These are phyloP conservation scores for Anthoceros angustus DNA, from an alignment of 225 moss, liverwort and hornwort species.

Conservation along the genomic window DNA sequence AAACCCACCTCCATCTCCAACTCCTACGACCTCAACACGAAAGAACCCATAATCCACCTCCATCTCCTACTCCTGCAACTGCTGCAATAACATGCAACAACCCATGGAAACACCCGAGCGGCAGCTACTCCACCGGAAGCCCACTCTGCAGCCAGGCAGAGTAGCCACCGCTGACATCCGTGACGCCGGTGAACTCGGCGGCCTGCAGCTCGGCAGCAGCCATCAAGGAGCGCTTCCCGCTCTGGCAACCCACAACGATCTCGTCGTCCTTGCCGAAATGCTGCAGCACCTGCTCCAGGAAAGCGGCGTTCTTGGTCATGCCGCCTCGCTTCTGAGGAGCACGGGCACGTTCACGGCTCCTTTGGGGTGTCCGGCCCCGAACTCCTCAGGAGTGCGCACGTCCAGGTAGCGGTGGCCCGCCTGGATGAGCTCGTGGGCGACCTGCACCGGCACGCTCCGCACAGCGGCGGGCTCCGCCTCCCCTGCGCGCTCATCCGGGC, in stretches of 20 bases:
- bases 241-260: constrained; percentile 76
- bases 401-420: constrained; percentile 90
- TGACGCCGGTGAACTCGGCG: constrained; percentile 46
- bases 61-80: neutral
- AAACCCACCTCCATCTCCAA: too few species aligned
- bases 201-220: constrained; percentile 75
- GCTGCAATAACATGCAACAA: neutral
- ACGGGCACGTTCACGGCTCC: constrained; percentile 66
- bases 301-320: constrained; percentile 71
- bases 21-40: too few species aligned
- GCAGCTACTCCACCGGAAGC: constrained; percentile 21
- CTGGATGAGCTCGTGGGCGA: constrained; percentile 88
- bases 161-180: constrained; percentile 56
- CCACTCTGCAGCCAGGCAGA: constrained; percentile 44
- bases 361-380: constrained; percentile 40
- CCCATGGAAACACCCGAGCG: too few species aligned
- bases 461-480: constrained; percentile 35
- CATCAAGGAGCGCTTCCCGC: constrained; percentile 77
- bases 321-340: constrained; percentile 59
- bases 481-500: neutral
- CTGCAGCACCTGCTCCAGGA: constrained; percentile 51
- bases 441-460: constrained; percentile 92
- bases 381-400: constrained; percentile 81
- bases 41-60: neutral
- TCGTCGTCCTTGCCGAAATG: constrained; percentile 67